Evolutionary conservation across 2,329 filamentous ascomycete genomes (phyloP).

Genomic region (Cordyceps tenuipes): DNA sequence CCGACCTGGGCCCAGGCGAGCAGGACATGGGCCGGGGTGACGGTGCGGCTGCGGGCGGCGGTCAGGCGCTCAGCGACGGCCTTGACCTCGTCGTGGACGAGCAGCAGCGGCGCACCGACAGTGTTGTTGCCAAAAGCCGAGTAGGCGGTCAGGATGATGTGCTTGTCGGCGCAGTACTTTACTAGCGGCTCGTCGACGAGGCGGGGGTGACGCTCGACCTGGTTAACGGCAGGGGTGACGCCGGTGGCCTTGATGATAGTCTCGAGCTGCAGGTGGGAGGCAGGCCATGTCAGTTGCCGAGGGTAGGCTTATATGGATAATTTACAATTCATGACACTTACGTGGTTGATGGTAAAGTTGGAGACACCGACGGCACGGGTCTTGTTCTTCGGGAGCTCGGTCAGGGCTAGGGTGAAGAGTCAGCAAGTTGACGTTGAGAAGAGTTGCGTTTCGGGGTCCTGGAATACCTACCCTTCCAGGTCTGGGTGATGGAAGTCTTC

Average conservation of each 20-base stretch:
- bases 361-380: constrained; percentile 62
- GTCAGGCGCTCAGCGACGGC: constrained; percentile 43
- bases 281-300: not conserved
- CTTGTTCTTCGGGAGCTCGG: constrained; percentile 51
- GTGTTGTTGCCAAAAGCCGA: constrained; percentile 45
- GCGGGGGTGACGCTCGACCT: constrained; percentile 61
- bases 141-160: constrained; percentile 60
- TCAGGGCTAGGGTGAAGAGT: constrained; percentile 29
- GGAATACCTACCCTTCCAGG: constrained; percentile 31
- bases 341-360: constrained; percentile 58
- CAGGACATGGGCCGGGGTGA: constrained; percentile 38
- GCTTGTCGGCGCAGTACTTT: constrained; percentile 52
- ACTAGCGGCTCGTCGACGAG: constrained; percentile 49
- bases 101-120: constrained; percentile 39
- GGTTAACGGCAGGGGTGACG: constrained; percentile 55
- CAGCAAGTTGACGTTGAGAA: not conserved
- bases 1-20: constrained; percentile 51
- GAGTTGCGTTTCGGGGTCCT: too few species aligned
- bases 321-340: constrained; percentile 15
- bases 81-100: constrained; percentile 48
- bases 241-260: constrained; percentile 48
- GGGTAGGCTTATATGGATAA: not conserved
- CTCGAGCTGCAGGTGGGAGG: constrained; percentile 32
- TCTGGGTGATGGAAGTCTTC: constrained; percentile 32
- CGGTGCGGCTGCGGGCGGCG: constrained; percentile 26